Evolutionary conservation across 2,329 filamentous ascomycete species (phyloP), one percentile per base, ranked within the genome.

Genomic region (Cylindrodendrum hubeiense): DNA sequence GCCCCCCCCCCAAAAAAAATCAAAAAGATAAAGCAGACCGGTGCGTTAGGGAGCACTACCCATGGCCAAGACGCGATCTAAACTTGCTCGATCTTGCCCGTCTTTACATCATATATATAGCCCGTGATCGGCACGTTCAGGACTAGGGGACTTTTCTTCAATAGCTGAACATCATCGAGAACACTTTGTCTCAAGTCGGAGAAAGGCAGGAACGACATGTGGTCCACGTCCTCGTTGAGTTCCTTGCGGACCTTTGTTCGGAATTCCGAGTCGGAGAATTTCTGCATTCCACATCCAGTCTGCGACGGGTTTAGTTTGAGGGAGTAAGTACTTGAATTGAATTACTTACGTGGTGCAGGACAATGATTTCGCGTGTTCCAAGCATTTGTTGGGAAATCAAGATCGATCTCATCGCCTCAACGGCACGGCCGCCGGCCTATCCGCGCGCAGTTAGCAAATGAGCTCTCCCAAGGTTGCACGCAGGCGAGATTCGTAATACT

Each of bases 341-440:
- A 30, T 3, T 30, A 52, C 77, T 73, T 75, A 79, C 78, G 67
- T 93, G 91, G 81, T 94, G 93, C 72, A 95, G 83, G 24, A 95
- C 77, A 19, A 95, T 78, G 53, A 96, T 90, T 78, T 95, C 93
- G 1, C 86, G 84, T 0, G 93, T 96, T 9, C 90, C 92, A 0
- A 96, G 86, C 8, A 95, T 83, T 77, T 95, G 92, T 79, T 96
- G 85, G 0, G 91, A 94, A 74, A 96, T 93, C 66, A 95, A 79
- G 60, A 96, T 86, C 21, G 89, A 93, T 54, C 93, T 90, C 8
- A 95, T 83, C 0, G 90, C 91, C 61, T 95, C 93, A 39, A 83
- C 80, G 2, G 88, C 90, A 17, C 86, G 89, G 1, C 84, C 92
- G 3, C 91, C 91, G 10, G 90, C 72, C 61, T 64, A 55, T 58